Percentiles rank a stretch among this genome's conserved stretches.
These are phyloP conservation scores for Diutina pseudorugosa DNA, from an alignment of 1,139 yeast genomes.

Conservation along the genomic window DNA sequence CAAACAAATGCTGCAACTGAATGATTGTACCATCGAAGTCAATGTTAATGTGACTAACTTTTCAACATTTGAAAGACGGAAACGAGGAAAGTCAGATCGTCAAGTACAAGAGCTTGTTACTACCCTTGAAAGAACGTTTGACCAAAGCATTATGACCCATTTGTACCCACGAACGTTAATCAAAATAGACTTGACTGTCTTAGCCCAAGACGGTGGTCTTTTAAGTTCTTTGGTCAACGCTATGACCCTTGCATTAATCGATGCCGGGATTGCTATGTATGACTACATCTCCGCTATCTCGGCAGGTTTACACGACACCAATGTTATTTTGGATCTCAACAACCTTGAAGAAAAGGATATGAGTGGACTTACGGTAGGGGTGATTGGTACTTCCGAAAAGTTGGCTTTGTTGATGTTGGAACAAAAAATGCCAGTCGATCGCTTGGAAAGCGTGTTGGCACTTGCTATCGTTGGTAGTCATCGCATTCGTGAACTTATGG, in stretches of 20 bases:
- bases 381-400: slow-evolving; percentile 73
- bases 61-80: slow-evolving; percentile 66
- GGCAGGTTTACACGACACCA: slow-evolving; percentile 67
- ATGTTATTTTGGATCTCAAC: slow-evolving; percentile 73
- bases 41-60: slow-evolving; percentile 68
- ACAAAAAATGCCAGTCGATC: slow-evolving; percentile 76
- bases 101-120: slow-evolving; percentile 68
- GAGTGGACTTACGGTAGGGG: slow-evolving; percentile 71
- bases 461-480: slow-evolving; percentile 87
- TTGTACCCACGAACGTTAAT: slow-evolving; percentile 78
- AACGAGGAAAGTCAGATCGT: slow-evolving; percentile 48
- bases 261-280: slow-evolving; percentile 92
- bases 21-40: slow-evolving; percentile 37
- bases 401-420: slow-evolving; percentile 67
- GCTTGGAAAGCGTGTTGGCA: slow-evolving; percentile 64
- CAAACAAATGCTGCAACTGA: slow-evolving; percentile 32
- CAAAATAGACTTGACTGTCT: slow-evolving; percentile 58
- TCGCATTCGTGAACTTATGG: slow-evolving; percentile 75
- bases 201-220: slow-evolving; percentile 87
- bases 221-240: slow-evolving; percentile 76
- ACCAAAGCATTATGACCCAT: slow-evolving; percentile 63
- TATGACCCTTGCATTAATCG: slow-evolving; percentile 80
- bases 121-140: slow-evolving; percentile 67
- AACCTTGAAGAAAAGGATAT: slow-evolving; percentile 74
- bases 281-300: slow-evolving; percentile 77